Evolutionary conservation across 805 yeast genomes (phyloP).

Genomic region (Sungouiella thailandica): DNA sequence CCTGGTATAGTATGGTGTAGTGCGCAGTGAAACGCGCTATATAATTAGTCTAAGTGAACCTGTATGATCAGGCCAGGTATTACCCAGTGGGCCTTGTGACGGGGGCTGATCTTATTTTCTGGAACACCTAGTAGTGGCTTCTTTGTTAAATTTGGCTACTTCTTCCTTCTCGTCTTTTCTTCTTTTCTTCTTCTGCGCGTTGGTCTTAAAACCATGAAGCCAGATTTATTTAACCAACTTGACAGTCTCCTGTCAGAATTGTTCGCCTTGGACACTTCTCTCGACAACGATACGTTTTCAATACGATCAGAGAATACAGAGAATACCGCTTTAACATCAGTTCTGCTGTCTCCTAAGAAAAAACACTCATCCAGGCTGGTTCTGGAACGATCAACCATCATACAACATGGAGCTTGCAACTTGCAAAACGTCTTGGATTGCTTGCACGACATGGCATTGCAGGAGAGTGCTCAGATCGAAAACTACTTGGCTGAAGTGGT

Average conservation of each 20-base stretch:
- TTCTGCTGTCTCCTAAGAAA: not conserved
- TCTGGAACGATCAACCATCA: not conserved
- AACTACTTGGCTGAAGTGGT: conserved; percentile 12
- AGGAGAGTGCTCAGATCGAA: conserved; percentile 18
- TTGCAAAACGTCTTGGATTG: conserved; percentile 18
- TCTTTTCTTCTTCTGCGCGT: too few species aligned
- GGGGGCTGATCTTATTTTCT: too few species aligned
- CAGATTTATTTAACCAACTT: not conserved
- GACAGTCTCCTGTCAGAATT: not conserved
- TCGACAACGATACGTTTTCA: too few species aligned
- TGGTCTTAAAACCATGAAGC: not conserved
- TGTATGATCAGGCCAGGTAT: too few species aligned
- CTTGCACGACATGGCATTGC: conserved; percentile 21
- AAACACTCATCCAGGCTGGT: not conserved
- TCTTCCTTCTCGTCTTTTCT: too few species aligned
- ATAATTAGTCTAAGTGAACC: too few species aligned
- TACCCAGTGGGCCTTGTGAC: too few species aligned
- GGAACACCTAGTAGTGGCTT: too few species aligned
- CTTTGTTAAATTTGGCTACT: too few species aligned
- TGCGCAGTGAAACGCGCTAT: too few species aligned
- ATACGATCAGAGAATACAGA: not conserved
- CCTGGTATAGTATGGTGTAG: too few species aligned
- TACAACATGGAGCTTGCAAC: not conserved
- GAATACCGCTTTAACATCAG: not conserved
- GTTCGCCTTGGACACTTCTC: not conserved